phyloP scores from a whole-genome alignment of 208 protist species.

The Leishmania tarentolae region DNA sequence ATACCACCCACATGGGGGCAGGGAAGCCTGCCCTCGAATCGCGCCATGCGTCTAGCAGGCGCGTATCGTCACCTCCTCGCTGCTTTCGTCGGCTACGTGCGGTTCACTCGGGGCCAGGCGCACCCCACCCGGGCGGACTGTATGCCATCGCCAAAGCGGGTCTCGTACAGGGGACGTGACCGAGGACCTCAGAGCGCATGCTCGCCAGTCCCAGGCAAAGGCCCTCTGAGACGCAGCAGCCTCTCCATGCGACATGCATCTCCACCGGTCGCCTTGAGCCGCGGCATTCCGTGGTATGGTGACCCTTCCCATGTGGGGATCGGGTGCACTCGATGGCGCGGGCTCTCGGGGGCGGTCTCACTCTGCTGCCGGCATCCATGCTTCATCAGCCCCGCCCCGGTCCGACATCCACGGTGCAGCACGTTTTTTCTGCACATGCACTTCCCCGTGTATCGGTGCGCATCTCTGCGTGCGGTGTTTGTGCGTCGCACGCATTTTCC shows the following conservation, averaged over 20 bases:
- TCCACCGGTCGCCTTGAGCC: neutral
- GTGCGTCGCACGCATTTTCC: neutral
- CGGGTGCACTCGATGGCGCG: neutral
- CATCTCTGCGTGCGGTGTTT: neutral
- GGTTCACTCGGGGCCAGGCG: neutral
- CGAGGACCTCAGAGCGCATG: neutral
- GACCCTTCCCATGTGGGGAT: neutral
- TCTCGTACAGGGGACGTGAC: neutral
- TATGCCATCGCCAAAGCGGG: neutral
- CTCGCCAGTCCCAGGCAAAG: neutral
- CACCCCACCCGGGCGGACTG: neutral
- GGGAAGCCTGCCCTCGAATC: neutral
- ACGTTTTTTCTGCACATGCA: neutral
- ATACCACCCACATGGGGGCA: neutral
- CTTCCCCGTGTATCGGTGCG: neutral
- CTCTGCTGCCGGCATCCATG: neutral
- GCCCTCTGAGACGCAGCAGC: neutral
- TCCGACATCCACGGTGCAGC: neutral
- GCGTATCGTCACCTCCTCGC: neutral
- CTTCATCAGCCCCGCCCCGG: neutral
- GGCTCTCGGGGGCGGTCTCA: neutral
- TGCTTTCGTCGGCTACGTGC: neutral
- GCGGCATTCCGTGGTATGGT: neutral
- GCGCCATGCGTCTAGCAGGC: neutral
- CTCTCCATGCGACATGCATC: neutral